Evolutionary conservation across 192 early-diverging fungal species (phyloP), one percentile per base, ranked within the genome.

Genomic region (Podila epigama): DNA sequence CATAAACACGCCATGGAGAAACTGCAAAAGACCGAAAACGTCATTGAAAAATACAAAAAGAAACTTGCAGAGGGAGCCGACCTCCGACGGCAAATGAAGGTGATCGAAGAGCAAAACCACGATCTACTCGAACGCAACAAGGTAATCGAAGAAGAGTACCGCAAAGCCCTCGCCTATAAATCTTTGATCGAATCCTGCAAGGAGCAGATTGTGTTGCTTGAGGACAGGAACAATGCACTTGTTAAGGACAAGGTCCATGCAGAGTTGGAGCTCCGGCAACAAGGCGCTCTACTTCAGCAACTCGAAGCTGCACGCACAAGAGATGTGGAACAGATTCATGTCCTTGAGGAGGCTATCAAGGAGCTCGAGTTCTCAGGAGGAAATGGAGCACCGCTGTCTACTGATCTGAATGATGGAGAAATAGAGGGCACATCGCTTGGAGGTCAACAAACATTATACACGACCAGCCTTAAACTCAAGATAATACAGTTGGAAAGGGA

Each of bases 11-110:
- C 92, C 0, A 92, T 93, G 12, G 97, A 97, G 56, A 93, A 93
- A 55, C 84, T 97, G 15, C 90, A 92, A 84, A 97, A 96, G 85
- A 88, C 92, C 4, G 97, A 99, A 70, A 93, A 94, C 33, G 89
- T 96, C 29, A 90, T 96, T 66, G 97, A 98, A 79, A 97, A 97
- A 70, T 99, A 95, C 82, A 97, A 95, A 70, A 96, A 96, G 82
- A 93, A 95, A 51, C 84, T 97, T 5, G 97, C 97, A 60, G 96
- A 98, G 51, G 89, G 84, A 35, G 88, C 86, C 0, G 95, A 97
- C 61, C 52, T 96, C 39, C 83, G 90, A 35, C 86, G 90, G 56
- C 89, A 94, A 63, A 84, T 97, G 57, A 93, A 93, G 51, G 84
- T 80, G 18, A 60, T 94, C 22, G 95, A 97, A 60, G 89, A 94